phyloP scores from a whole-genome alignment of 2,329 filamentous ascomycete species.

The Epichloe typhina region DNA sequence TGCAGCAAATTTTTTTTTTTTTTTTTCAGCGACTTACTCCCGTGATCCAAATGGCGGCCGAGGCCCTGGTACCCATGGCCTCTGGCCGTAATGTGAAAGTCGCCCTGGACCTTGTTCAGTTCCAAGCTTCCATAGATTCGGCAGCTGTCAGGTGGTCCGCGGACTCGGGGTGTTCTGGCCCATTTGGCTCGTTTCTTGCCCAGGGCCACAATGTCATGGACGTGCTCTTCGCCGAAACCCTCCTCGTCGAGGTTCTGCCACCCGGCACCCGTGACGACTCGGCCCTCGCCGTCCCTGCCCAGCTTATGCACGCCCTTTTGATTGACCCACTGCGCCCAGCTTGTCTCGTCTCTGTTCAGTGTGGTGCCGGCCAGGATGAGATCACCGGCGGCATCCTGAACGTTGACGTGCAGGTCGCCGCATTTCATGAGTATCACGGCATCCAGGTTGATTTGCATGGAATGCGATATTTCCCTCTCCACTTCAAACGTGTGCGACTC shows the following conservation, averaged over 20 bases:
- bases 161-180: constrained; percentile 61
- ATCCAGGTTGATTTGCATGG: constrained; percentile 90
- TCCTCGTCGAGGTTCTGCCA: constrained; percentile 47
- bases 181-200: constrained; percentile 50
- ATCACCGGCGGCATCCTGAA: constrained; percentile 90
- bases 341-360: constrained; percentile 63
- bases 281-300: constrained; percentile 40
- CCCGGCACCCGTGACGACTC: constrained; percentile 42
- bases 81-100: constrained; percentile 92
- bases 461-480: constrained; percentile 77
- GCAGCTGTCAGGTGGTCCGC: constrained; percentile 56
- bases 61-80: constrained; percentile 88
- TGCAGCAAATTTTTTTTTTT: too few relatives aligned
- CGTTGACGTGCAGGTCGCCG: constrained; percentile 81
- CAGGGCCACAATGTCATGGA: constrained; percentile 78
- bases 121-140: constrained; percentile 82
- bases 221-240: constrained; percentile 66
- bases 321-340: constrained; percentile 72
- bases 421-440: constrained; percentile 86
- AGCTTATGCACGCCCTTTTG: constrained; percentile 51
- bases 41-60: constrained; percentile 68
- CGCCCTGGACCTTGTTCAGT: constrained; percentile 92
- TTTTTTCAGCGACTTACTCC: constrained; percentile 36
- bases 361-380: constrained; percentile 70
- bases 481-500: constrained; percentile 88